Evolutionary conservation across 768 basidiomycete genomes (phyloP), one percentile per base, ranked within the genome.

Genomic region (Chlorophyllum brunneum): DNA sequence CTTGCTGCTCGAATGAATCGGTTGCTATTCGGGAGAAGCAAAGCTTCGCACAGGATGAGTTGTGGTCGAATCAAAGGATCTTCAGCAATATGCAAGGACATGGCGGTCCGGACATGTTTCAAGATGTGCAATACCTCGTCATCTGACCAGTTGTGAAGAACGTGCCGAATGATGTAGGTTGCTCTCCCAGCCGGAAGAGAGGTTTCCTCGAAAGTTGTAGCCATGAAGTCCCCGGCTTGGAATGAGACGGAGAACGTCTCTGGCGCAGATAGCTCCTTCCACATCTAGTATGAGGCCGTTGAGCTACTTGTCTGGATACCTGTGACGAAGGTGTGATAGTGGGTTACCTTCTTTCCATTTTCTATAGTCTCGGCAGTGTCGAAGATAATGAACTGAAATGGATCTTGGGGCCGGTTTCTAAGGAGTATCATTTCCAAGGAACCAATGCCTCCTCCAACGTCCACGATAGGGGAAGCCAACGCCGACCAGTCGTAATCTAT

Each of bases 111-210:
- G 9, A 50, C 48, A 31, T 50, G 48, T 39, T 30, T 41, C 29
- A 50, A 13, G 18, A 50, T 50, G 9, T 40, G 37, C 20, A 40
- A 41, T 5, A 50, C 48, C 29, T 50, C 38, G 20, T 40, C 27
- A 37, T 50, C 48, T 13, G 37, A 40, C 48, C 48, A 50, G 38
- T 50, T 37, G 20, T 50, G 48, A 9, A 50, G 39, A 16, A 50
- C 48, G 18, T 50, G 48, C 15, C 48, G 48, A 31, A 50, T 50
- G 27, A 50, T 23, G 26, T 50, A 50, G 5, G 48, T 50, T 20
- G 47, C 26, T 18, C 26, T 48, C 29, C 47, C 47, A 18, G 24
- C 36, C 11, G 47, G 47, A n/a, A 50, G 5, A 6, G 27, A 20
- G 4, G 38, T 50, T 9, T 41, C 38, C 27, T 40, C 38, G 20